Evolutionary conservation across 257 asterid species (phyloP).

Genomic region (Fraxinus anomala): DNA sequence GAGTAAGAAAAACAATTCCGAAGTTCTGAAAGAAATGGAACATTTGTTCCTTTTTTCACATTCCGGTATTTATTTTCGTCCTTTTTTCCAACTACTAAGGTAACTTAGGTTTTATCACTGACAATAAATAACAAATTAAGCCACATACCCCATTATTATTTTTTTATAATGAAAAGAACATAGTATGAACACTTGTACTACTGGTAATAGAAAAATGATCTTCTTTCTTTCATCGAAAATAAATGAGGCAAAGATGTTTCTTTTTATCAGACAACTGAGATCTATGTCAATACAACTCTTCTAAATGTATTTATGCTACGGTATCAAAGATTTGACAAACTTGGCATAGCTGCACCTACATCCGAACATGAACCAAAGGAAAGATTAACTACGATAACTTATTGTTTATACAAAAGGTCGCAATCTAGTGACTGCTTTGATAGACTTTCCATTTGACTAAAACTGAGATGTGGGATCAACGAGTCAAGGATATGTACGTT

Average conservation of each 20-base stretch:
- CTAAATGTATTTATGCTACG: too few species aligned
- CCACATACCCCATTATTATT: too few species aligned
- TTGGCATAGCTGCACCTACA: neutral
- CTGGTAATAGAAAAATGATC: neutral
- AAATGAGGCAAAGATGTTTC: too few species aligned
- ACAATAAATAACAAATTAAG: neutral
- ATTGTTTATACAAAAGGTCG: neutral
- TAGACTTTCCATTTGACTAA: neutral
- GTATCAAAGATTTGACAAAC: too few species aligned
- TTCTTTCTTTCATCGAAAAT: too few species aligned
- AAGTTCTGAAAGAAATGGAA: conserved; percentile 7
- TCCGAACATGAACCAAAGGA: neutral
- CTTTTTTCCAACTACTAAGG: neutral
- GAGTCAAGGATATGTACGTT: neutral
- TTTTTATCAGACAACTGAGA: too few species aligned
- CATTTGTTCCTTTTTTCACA: neutral
- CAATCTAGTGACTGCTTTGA: neutral
- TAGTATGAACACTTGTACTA: neutral
- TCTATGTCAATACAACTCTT: too few species aligned
- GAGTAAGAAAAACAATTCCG: neutral
- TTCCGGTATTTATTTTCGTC: neutral
- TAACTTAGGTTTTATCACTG: neutral
- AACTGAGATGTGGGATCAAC: neutral
- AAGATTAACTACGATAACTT: neutral
- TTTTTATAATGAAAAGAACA: too few species aligned